These are phyloP conservation scores for Kuraishia ogatae DNA, from an alignment of 805 yeast genomes.

Conservation along the genomic window DNA sequence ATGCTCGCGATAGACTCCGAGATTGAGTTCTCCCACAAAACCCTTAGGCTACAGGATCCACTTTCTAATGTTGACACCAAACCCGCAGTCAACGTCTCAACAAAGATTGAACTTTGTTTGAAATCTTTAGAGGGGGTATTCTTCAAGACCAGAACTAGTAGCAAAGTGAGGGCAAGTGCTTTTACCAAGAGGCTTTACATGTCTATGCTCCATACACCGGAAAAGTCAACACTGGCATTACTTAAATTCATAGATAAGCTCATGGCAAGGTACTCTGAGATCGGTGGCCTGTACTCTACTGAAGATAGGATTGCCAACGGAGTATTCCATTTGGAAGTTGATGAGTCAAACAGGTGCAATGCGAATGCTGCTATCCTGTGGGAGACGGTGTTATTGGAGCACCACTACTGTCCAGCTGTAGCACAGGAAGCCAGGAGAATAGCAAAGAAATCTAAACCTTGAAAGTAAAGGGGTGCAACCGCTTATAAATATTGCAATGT, in stretches of 20 bases:
- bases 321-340: constrained; percentile 52
- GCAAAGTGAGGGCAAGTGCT: constrained; percentile 61
- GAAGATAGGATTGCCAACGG: constrained; percentile 88
- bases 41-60: constrained; percentile 78
- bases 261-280: constrained; percentile 58
- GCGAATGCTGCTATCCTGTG: constrained; percentile 85
- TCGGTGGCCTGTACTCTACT: constrained; percentile 72
- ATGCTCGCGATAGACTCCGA: constrained; percentile 72
- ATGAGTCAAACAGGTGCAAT: constrained; percentile 67
- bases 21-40: constrained; percentile 76
- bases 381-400: constrained; percentile 74
- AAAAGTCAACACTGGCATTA: constrained; percentile 73
- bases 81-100: constrained; percentile 78
- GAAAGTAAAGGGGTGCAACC: neutral
- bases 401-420: constrained; percentile 81
- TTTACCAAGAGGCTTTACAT: constrained; percentile 76
- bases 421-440: constrained; percentile 50
- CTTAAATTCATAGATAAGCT: constrained; percentile 74
- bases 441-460: constrained; percentile 17
- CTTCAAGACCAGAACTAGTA: constrained; percentile 64
- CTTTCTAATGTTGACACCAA: constrained; percentile 23
- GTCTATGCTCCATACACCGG: constrained; percentile 69
- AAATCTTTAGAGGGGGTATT: constrained; percentile 75
- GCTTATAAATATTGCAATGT: neutral
- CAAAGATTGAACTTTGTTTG: constrained; percentile 78